Base-by-base conservation (phyloP, 163 green algal genomes). In the Scenedesmus sp. region DNA sequence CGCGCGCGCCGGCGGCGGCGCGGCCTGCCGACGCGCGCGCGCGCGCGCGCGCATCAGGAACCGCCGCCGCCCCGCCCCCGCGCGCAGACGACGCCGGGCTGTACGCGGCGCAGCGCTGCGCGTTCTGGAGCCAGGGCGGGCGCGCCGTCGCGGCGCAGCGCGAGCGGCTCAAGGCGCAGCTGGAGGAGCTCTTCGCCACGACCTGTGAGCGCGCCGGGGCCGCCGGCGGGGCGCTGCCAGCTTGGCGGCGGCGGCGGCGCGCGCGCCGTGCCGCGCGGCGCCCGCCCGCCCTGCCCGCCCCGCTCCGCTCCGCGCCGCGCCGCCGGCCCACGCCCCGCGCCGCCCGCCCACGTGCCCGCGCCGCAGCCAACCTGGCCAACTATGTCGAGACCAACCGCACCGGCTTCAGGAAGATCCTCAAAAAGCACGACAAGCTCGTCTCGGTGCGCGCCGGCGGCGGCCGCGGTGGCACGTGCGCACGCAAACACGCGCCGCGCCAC, bases 371-470 rank as follows among this genome's bases (percentile, higher is more conserved):
- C 63, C 80, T 83, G 17, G 28, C 47, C 15, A 84, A 76, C 63
- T 91, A 84, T 47, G 58, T 91, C 13, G 67, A 88, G 29, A 75
- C 89, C 15, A 95, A 95, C 80, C 73, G 80, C 47, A 86, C 89
- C 36, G 90, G 90, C 31, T 92, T 95, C 78, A 74, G 90, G 26
- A 94, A 94, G 81, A 87, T 90, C 31, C 77, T 94, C 50, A 94
- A 94, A 80, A 94, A 94, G 85, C 90, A 94, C 56, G 90, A 94
- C 86, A 94, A 94, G 86, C 67, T 86, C 34, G 51, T 70, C 5
- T 83, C 76, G 71, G 71, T 80, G 47, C 63, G 14, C 17, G 47
- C 15, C 17, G 47, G 47, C 51, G 51, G 51, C 51, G n/a, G 51
- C 51, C 5, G 51, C 17, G n/a, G 29, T 31, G 13, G 9, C n/a